Evolutionary conservation across 164 flowering plant genomes (phyloP).

Genomic region (Kalanchoe fedtschenkoi): DNA sequence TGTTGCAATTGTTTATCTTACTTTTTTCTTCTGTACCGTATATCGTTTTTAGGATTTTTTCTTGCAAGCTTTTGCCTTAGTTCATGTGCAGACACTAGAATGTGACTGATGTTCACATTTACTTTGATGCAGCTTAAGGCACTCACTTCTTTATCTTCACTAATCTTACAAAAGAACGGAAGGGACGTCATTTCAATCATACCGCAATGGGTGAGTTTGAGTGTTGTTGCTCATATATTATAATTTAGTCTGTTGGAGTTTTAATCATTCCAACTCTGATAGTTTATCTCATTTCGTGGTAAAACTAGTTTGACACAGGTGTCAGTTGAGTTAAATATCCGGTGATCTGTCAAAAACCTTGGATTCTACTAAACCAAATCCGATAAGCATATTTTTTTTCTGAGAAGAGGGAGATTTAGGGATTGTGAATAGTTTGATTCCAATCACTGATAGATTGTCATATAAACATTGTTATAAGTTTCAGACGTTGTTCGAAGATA

Average conservation of each 20-base stretch:
- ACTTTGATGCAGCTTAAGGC: constrained; percentile 70
- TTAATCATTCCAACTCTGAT: background rate
- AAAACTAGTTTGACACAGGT: background rate
- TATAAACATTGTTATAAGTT: background rate
- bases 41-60: background rate
- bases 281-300: background rate
- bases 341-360: background rate
- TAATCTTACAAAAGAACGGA: constrained; percentile 55
- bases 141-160: constrained; percentile 47
- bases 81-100: background rate
- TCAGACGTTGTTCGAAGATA: background rate
- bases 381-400: background rate
- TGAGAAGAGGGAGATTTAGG: background rate
- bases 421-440: background rate
- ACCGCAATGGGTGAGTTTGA: constrained; percentile 77
- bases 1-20: no score
- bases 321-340: background rate
- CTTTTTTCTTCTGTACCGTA: no score
- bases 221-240: background rate
- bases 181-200: constrained; percentile 54
- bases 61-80: background rate
- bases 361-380: background rate
- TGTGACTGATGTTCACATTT: background rate
- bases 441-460: background rate
- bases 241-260: background rate